Percentiles rank a stretch among this genome's conserved stretches.
These are phyloP conservation scores for Trichoderma breve DNA, from an alignment of 2,329 filamentous ascomycete species.

Conservation along the genomic window DNA sequence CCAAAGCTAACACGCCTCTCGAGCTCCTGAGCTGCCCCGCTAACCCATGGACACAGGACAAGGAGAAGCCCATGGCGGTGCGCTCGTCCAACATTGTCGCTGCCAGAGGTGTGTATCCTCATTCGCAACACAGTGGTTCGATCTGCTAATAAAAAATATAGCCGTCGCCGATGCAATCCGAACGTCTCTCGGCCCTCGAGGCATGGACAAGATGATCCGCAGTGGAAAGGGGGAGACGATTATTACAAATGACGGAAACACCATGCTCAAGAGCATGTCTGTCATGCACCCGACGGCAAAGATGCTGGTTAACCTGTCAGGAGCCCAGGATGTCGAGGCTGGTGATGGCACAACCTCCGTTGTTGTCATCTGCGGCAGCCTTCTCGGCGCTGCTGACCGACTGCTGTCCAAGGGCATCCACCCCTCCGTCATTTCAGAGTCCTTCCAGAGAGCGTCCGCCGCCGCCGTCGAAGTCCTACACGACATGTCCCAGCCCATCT, in stretches of 20 bases:
- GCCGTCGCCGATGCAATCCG: constrained; percentile 97
- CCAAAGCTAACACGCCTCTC: constrained; percentile 27
- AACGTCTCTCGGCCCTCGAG: constrained; percentile 91
- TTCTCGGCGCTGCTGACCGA: constrained; percentile 89
- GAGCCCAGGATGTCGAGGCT: constrained; percentile 96
- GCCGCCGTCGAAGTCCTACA: constrained; percentile 87
- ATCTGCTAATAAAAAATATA: constrained; percentile 35
- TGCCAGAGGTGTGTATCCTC: constrained; percentile 69
- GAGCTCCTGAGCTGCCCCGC: constrained; percentile 39
- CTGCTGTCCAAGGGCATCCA: constrained; percentile 92
- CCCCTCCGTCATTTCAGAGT: constrained; percentile 94
- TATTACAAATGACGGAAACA: constrained; percentile 99
- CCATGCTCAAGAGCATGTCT: constrained; percentile 98
- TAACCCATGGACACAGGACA: constrained; percentile 55
- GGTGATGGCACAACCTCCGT: constrained; percentile 98
- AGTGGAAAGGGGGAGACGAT: constrained; percentile 95
- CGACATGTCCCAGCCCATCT: constrained; percentile 93
- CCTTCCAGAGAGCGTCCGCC: constrained; percentile 90
- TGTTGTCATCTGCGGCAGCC: constrained; percentile 93
- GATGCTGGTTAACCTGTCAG: constrained; percentile 97
- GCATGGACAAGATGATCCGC: constrained; percentile 99
- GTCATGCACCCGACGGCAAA: constrained; percentile 99
- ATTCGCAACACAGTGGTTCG: not conserved
- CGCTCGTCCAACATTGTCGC: constrained; percentile 96
- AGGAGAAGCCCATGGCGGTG: constrained; percentile 98